phyloP scores from a whole-genome alignment of 169 alveolate genomes.

The Neospora caninum region DNA sequence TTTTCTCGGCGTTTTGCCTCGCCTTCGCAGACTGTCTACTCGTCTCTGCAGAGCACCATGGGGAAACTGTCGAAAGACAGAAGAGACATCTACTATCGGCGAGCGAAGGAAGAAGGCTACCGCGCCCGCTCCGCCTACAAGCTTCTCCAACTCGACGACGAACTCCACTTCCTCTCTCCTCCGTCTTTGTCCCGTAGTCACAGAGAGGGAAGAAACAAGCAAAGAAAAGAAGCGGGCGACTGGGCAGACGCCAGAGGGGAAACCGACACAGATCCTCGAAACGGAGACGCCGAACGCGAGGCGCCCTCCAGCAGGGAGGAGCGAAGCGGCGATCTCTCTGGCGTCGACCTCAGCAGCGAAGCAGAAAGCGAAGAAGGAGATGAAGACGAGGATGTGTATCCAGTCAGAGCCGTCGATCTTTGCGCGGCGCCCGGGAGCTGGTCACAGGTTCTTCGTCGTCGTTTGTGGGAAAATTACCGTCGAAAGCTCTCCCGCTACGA shows the following conservation, averaged over 20 bases:
- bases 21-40: no score
- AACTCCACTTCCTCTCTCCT: constrained; percentile 77
- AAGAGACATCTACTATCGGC: constrained; percentile 95
- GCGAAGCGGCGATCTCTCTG: neutral
- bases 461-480: constrained; percentile 49
- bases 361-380: neutral
- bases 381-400: neutral
- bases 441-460: constrained; percentile 90
- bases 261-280: neutral
- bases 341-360: no score
- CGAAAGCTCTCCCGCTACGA: constrained; percentile 1
- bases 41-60: constrained; percentile 11
- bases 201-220: neutral
- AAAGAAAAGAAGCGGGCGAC: neutral
- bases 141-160: constrained; percentile 93
- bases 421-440: constrained; percentile 99
- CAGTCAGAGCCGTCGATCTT: constrained; percentile 92
- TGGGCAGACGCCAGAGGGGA: no score
- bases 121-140: constrained; percentile 98
- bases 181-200: neutral
- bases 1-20: no score
- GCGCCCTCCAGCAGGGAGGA: neutral
- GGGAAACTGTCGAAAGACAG: constrained; percentile 68
- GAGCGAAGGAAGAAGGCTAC: constrained; percentile 97
- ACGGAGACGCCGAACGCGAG: neutral